phyloP scores from a whole-genome alignment of 768 basidiomycete species.

The Leccinum truebloodii region DNA sequence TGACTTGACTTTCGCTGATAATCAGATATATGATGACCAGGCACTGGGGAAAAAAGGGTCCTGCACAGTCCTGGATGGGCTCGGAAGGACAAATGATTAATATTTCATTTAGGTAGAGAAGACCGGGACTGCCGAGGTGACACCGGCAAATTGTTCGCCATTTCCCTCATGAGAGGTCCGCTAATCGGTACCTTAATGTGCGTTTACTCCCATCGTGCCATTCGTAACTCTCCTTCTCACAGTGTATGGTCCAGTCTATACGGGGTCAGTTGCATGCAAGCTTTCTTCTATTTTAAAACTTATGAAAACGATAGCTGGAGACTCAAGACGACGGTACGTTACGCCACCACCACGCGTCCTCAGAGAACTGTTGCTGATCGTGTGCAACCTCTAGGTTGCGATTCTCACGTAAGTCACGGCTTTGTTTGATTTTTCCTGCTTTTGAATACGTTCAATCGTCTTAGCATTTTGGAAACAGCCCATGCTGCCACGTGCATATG shows the following conservation, averaged over 20 bases:
- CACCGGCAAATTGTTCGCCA: not conserved
- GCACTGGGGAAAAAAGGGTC: too few species aligned
- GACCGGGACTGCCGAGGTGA: too few species aligned
- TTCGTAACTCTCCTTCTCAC: not conserved
- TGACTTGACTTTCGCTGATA: too few species aligned
- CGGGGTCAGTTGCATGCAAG: conserved; percentile 29
- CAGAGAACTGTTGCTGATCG: not conserved
- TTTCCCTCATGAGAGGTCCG: conserved; percentile 25
- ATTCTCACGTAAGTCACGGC: conserved; percentile 16
- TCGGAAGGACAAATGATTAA: too few species aligned
- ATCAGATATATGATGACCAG: too few species aligned
- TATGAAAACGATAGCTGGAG: conserved; percentile 19
- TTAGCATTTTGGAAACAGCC: conserved; percentile 23
- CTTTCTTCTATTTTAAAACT: conserved; percentile 30
- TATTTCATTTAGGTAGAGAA: too few species aligned
- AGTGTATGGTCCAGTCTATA: conserved; percentile 19
- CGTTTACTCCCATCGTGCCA: not conserved
- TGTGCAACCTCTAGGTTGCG: conserved; percentile 17
- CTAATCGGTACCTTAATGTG: conserved; percentile 26
- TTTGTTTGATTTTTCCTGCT: not conserved
- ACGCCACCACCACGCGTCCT: not conserved
- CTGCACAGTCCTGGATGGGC: too few species aligned
- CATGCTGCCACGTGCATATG: conserved; percentile 24
- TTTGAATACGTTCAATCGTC: not conserved
- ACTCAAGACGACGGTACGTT: conserved; percentile 27